Evolutionary conservation across 148 eudicot species (phyloP), one percentile per base, ranked within the genome.

Genomic region (Vaccinium darrowii): DNA sequence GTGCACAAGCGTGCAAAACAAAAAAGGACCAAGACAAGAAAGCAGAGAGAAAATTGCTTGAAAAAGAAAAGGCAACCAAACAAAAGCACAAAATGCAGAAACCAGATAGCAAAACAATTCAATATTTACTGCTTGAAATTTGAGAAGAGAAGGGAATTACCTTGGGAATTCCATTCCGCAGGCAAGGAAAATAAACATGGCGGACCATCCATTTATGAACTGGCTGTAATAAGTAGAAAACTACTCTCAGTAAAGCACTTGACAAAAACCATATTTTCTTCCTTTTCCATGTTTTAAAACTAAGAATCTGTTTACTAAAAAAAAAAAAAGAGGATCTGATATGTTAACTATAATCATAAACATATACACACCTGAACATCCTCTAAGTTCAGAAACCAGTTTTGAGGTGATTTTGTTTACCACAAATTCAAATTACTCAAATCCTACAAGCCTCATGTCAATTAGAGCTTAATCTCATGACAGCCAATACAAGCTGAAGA

Each of bases 201-300:
- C 99, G 95, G 75, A 96, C 94, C 95, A 96, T 95, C 98, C 99
- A 94, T 87, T 94, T 96, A 89, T 96, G 98, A 76, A 96, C 98
- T 86, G 99, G 99, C 99, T 96, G 93, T 74, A 80, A 80, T 52
- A 21, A 80, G 86, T 3, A 27, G 54, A 67, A 80, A 78, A 52
- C 27, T 39, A 19, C 36, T 84, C 65, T 88, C 63, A 89, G 84
- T 53, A 27, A 47, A 33, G 54, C 67, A 74, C 81, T 80, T 76
- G 60, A 81, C 52, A 62, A 62, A 76, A 25, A 86, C 7, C 56
- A 72, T 13, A 21, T 72, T 43, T 62, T 65, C 36, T 69, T 69
- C 3, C 0, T 39, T 62, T 62, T 43, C 43, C 49, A 36, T n/a
- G 50, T 30, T 27, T 49, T 9, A 56, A 18, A n/a, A 50, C 33